Evolutionary conservation across 1,139 yeast genomes (phyloP), one percentile per base, ranked within the genome.

Genomic region (Pichia sp.): DNA sequence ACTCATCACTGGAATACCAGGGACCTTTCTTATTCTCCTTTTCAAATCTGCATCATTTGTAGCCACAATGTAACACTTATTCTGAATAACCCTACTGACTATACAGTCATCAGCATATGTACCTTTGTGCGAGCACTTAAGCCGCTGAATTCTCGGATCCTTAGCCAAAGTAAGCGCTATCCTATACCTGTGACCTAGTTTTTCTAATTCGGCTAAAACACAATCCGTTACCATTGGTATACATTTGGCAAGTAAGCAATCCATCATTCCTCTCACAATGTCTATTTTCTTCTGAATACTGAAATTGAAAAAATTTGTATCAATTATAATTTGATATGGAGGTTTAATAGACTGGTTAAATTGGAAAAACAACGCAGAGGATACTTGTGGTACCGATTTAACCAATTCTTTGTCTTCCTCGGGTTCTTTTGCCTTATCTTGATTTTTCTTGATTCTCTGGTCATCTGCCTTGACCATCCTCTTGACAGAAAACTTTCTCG

Each of bases 51-150:
- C 97, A 84, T 93, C 99, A 71, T 93, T 93, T 1, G 98, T 92
- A 48, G 99, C 99, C 45, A 93, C 98, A 55, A 93, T 92, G 68
- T 84, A 93, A 72, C 99, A 93, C 69, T 93, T 93, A 73, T 93
- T 98, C 67, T 92, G 98, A 72, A 92, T 80, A 6, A 93, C 96
- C 62, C 99, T 77, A 68, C 87, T 85, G 31, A 93, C 98, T 43
- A 93, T 73, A 71, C 99, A 93, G 72, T 93, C 99, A 82, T 93
- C 99, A 36, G 99, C 99, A 76, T 93, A 93, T 0, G 97, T 93
- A 20, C 99, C 99, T 63, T 85, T 87, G 67, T 93, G 99, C 20
- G 95, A 78, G 68, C 99, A 93, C 46, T 85, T 88, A 49, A 93
- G 76, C 59, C 98, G 77, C 67, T 89, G 81, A 49, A 93, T 87